Base-by-base conservation (phyloP, 176 grass and related monocot species). In the Eragrostis curvula region DNA sequence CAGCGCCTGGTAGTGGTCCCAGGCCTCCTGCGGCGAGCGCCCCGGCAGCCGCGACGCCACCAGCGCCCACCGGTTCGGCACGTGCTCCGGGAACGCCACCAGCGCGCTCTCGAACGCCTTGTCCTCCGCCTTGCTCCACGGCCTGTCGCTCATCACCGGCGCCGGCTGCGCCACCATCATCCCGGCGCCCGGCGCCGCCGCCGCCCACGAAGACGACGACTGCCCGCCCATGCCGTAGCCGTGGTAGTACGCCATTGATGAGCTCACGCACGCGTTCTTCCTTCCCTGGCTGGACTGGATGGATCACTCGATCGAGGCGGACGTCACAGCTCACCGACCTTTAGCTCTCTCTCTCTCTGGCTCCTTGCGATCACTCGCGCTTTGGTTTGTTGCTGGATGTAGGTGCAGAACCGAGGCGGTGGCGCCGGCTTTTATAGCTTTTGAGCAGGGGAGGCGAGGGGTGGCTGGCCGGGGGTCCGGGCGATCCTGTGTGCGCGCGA, bases 121-220 rank as follows among this genome's bases (percentile, higher is more conserved):
- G 86, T 99, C 96, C 80, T 99, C 96, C 43, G 17, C 71, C 86
- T 88, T 85, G 64, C 45, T 94, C 96, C 96, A 99, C 59, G 71
- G 81, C 64, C 70, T 49, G 52, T 64, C 65, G 56, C 3, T 41
- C 30, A 47, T 10, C 66, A 23, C 1, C 36, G 36, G 17, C 39
- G 20, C 28, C 10, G 32, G 30, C 0, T 52, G 63, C 5, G 0
- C 14, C 66, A 14, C 13, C 66, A 46, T 25, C 59, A 30, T 62
- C 57, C 17, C 44, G 39, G 36, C 0, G 44, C 23, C 48, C 8
- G 4, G 15, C 3, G 18, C 29, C 56, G 61, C 17, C 52, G 50
- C 42, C 72, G 55, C 51, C 80, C 50, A 56, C 41, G 72, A 36
- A 3, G 83, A 42, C 48, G 88, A 42, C 9, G 63, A 27, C 1